Evolutionary conservation across 2,329 filamentous ascomycete species (phyloP).

Genomic region (Sporothrix brasiliensis): DNA sequence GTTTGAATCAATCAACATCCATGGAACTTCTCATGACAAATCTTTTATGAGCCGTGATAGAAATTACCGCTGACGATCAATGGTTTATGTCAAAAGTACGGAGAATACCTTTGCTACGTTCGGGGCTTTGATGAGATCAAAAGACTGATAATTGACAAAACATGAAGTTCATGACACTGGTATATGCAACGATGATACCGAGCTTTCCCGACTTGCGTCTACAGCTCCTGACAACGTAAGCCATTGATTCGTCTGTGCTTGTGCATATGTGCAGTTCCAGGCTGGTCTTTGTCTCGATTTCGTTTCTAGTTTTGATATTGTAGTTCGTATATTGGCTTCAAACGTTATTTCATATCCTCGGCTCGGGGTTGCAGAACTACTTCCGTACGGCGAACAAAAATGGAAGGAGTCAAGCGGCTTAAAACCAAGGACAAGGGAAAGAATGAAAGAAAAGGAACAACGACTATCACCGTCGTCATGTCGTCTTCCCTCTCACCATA

Average conservation of each 20-base stretch:
- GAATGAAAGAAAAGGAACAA: neutral
- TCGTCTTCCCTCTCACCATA: too few relatives aligned
- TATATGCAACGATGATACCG: neutral
- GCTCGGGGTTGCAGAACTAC: neutral
- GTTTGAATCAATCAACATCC: neutral
- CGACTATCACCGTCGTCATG: neutral
- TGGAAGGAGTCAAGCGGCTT: neutral
- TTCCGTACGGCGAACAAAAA: conserved; percentile 9
- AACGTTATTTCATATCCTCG: neutral
- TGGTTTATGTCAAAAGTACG: neutral
- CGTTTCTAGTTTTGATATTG: neutral
- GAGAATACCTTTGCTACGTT: neutral
- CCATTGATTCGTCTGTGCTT: conserved; percentile 1
- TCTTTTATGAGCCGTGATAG: neutral
- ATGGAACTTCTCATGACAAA: too few relatives aligned
- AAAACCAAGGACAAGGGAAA: neutral
- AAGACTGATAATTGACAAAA: neutral
- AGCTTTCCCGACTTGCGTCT: neutral
- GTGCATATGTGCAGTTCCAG: neutral
- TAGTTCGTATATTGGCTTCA: too few relatives aligned
- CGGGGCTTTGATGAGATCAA: neutral
- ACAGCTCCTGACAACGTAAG: conserved; percentile 11
- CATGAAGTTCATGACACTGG: neutral
- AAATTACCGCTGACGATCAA: neutral
- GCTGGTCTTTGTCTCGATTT: neutral